These are phyloP conservation scores for Asterophora parasitica DNA, from an alignment of 768 basidiomycete species.

Conservation along the genomic window DNA sequence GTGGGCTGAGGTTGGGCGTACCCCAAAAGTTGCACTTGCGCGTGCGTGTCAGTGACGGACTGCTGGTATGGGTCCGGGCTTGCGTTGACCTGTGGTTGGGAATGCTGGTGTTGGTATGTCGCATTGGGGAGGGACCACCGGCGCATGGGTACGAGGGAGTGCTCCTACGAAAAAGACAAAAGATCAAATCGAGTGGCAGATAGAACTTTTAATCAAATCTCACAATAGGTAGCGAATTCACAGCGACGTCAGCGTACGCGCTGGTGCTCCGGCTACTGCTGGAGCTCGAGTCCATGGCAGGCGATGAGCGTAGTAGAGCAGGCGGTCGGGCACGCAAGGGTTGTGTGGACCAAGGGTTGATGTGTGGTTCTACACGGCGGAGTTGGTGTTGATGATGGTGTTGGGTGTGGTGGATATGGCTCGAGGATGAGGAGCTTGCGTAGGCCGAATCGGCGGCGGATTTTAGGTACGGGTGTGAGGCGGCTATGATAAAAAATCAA, in stretches of 20 bases:
- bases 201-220: too few relatives aligned
- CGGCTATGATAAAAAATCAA: slow-evolving; percentile 1
- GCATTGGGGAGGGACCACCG: slow-evolving; percentile 14
- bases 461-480: slow-evolving; percentile 16
- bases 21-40: too few relatives aligned
- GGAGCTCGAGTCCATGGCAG: neutral
- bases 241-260: neutral
- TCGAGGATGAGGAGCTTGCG: slow-evolving; percentile 9
- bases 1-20: too few relatives aligned
- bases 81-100: neutral
- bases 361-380: neutral
- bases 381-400: neutral
- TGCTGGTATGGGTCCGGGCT: too few relatives aligned
- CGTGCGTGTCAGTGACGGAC: too few relatives aligned
- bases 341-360: too few relatives aligned
- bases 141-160: slow-evolving; percentile 1
- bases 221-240: neutral
- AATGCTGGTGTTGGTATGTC: neutral
- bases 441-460: slow-evolving; percentile 4
- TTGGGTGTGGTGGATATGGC: neutral
- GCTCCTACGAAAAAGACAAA: neutral
- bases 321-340: too few relatives aligned
- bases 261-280: neutral
- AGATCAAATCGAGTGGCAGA: too few relatives aligned
- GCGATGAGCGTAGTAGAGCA: too few relatives aligned